Conservation (phyloP, 148 eudicot genomes). For the Silene conica region DNA sequence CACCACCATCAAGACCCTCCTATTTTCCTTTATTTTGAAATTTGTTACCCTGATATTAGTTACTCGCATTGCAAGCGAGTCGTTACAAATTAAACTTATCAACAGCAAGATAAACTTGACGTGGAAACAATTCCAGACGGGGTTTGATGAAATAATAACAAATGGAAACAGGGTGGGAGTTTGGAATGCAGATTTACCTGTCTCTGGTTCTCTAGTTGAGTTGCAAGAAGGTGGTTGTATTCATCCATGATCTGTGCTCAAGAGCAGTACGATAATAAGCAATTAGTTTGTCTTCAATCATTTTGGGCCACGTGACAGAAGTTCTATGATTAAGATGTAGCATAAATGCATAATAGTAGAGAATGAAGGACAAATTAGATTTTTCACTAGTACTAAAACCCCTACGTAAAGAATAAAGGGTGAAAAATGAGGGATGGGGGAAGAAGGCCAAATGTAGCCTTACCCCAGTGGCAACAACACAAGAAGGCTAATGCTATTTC, state of each 20-base stretch:
- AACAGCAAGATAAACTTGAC: background rate
- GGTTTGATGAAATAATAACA: background rate
- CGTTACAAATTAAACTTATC: background rate
- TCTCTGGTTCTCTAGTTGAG: slow-evolving; percentile 84
- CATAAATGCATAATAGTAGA: background rate
- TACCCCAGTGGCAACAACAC: background rate
- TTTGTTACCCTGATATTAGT: background rate
- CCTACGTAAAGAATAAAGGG: background rate
- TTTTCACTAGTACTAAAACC: background rate
- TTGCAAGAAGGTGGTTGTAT: slow-evolving; percentile 87
- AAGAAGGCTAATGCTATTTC: background rate
- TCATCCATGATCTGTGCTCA: slow-evolving; percentile 66
- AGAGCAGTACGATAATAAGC: background rate
- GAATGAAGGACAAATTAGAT: background rate
- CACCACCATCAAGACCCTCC: too few relatives aligned
- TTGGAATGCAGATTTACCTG: slow-evolving; percentile 42
- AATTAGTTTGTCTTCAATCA: slow-evolving; percentile 9
- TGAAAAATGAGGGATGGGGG: background rate
- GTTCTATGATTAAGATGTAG: background rate
- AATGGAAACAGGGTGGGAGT: background rate
- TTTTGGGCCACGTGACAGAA: background rate
- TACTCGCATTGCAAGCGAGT: background rate
- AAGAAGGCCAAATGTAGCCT: background rate
- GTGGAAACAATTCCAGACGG: background rate
- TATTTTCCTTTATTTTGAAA: too few relatives aligned